Evolutionary conservation across 371 early-diverging fungal species (phyloP).

Genomic region (Blyttiomyces sp.): DNA sequence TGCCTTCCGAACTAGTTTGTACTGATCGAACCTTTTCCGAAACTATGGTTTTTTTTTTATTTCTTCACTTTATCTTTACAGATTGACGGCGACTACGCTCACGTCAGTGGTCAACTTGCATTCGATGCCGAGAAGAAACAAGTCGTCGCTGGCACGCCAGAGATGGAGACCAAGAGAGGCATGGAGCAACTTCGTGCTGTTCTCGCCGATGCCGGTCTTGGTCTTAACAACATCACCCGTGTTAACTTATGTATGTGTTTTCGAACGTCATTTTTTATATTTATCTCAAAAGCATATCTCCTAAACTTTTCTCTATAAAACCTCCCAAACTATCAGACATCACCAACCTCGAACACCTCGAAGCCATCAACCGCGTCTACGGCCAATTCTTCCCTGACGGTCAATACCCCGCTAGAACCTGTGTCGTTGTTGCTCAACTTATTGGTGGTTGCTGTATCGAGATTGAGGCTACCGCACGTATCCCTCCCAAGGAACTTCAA

Average conservation of each 20-base stretch:
- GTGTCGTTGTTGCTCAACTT: slow-evolving; percentile 16
- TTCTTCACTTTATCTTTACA: too few relatives aligned
- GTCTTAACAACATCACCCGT: slow-evolving; percentile 5
- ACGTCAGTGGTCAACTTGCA: slow-evolving; percentile 17
- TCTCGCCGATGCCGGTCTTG: slow-evolving; percentile 2
- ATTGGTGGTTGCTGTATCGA: slow-evolving; percentile 18
- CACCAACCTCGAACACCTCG: slow-evolving; percentile 17
- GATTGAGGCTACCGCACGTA: slow-evolving; percentile 23
- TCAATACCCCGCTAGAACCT: slow-evolving; percentile 18
- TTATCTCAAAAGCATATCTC: too few relatives aligned
- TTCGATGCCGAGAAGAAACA: slow-evolving; percentile 1
- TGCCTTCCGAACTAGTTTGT: too few relatives aligned
- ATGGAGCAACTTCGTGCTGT: slow-evolving; percentile 12
- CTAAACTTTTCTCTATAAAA: background rate
- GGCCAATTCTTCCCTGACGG: slow-evolving; percentile 15
- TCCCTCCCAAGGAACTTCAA: background rate
- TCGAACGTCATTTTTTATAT: too few relatives aligned
- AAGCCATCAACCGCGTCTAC: slow-evolving; percentile 17
- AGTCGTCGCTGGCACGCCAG: slow-evolving; percentile 9
- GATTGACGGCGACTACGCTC: slow-evolving; percentile 19
- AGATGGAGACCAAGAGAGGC: slow-evolving; percentile 9
- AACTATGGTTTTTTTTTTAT: too few relatives aligned
- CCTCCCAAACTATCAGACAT: slow-evolving; percentile 9
- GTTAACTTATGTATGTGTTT: slow-evolving; percentile 15
- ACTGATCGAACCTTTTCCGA: too few relatives aligned